Conservation (phyloP, 1,284 basidiomycete species). For the Puccinia brachypodii region DNA sequence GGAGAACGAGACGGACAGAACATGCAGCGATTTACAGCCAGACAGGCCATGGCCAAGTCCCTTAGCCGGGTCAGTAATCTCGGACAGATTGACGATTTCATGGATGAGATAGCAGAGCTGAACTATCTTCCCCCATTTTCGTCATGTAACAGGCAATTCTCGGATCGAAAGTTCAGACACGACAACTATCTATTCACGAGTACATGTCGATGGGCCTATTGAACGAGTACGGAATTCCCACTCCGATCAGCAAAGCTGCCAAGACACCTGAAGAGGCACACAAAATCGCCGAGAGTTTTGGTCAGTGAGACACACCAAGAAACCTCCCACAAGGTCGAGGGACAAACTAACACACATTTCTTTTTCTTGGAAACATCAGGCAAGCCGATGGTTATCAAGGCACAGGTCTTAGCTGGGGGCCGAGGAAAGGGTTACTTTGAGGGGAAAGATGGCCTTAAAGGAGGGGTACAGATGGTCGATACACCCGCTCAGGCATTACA, state of each 20-base stretch:
- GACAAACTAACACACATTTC: background rate
- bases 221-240: slow-evolving; percentile 95
- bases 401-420: slow-evolving; percentile 97
- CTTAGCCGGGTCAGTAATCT: slow-evolving; percentile 24
- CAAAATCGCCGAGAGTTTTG: slow-evolving; percentile 82
- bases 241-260: slow-evolving; percentile 87
- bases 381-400: slow-evolving; percentile 79
- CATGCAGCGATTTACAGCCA: slow-evolving; percentile 40
- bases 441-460: slow-evolving; percentile 77
- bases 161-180: slow-evolving; percentile 65
- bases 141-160: background rate
- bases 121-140: background rate
- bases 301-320: slow-evolving; percentile 58
- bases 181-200: slow-evolving; percentile 96
- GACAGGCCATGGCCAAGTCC: slow-evolving; percentile 29
- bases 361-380: background rate
- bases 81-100: background rate
- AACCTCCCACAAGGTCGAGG: background rate
- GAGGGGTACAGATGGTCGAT: slow-evolving; percentile 93
- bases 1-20: background rate
- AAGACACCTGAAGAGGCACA: slow-evolving; percentile 86
- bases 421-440: slow-evolving; percentile 98
- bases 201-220: slow-evolving; percentile 94
- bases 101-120: no score
- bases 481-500: slow-evolving; percentile 88